Evolutionary conservation across 768 basidiomycete genomes (phyloP).

Genomic region (Phlebiopsis flavidoalba): DNA sequence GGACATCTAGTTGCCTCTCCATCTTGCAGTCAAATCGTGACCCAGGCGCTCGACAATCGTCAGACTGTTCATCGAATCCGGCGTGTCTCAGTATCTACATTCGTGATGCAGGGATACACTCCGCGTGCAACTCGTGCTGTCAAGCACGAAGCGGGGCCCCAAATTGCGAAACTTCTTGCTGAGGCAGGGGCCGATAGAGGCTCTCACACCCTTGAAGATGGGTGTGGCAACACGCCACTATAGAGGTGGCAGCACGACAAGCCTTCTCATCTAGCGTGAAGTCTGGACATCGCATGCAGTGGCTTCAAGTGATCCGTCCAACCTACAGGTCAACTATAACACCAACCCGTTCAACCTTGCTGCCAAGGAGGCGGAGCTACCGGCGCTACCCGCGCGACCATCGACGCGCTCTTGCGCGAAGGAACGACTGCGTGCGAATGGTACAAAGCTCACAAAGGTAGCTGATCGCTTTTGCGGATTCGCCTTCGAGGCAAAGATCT

Average conservation of each 20-base stretch:
- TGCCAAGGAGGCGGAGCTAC: slow-evolving; percentile 10
- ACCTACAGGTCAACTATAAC: not conserved
- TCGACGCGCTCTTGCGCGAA: slow-evolving; percentile 10
- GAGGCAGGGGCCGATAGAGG: slow-evolving; percentile 32
- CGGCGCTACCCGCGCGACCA: slow-evolving; percentile 8
- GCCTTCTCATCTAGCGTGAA: slow-evolving; percentile 13
- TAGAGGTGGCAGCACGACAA: slow-evolving; percentile 19
- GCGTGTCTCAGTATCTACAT: slow-evolving; percentile 27
- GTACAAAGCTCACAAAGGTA: slow-evolving; percentile 19
- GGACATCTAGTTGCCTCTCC: too few species aligned
- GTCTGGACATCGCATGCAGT: not conserved
- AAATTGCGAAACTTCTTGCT: slow-evolving; percentile 36
- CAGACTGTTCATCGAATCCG: slow-evolving; percentile 29
- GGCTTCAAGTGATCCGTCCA: not conserved
- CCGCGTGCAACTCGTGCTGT: slow-evolving; percentile 47
- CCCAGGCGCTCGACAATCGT: slow-evolving; percentile 23
- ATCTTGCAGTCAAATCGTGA: too few species aligned
- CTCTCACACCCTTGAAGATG: slow-evolving; percentile 42
- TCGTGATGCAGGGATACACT: slow-evolving; percentile 42
- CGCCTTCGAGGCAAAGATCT: slow-evolving; percentile 11
- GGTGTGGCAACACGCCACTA: slow-evolving; percentile 27
- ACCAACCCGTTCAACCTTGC: not conserved
- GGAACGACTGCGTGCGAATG: slow-evolving; percentile 14
- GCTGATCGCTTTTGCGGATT: slow-evolving; percentile 15
- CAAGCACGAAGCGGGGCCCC: slow-evolving; percentile 21